Conservation (phyloP, 2,329 filamentous ascomycete species). For the Colletotrichum agaves region DNA sequence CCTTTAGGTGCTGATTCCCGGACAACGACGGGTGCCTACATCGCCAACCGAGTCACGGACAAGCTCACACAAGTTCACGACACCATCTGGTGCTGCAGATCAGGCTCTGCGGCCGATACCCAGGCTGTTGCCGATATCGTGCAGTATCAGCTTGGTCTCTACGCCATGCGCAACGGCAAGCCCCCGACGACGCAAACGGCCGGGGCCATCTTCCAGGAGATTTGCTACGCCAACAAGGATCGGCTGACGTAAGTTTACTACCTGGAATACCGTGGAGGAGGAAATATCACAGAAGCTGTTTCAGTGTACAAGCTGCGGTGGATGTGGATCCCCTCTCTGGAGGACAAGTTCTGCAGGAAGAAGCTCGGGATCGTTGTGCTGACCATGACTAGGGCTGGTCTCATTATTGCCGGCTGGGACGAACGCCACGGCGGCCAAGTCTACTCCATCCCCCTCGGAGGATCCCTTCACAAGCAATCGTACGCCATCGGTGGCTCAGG, state of each 20-base stretch:
- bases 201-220: conserved; percentile 95
- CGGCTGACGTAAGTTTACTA: conserved; percentile 74
- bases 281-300: too few species aligned
- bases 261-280: background rate
- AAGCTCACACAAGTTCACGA: conserved; percentile 99
- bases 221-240: conserved; percentile 99
- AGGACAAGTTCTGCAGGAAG: too few species aligned
- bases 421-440: conserved; percentile 95
- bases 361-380: background rate
- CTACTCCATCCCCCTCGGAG: conserved; percentile 95
- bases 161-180: conserved; percentile 89
- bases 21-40: conserved; percentile 97
- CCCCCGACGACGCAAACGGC: conserved; percentile 94
- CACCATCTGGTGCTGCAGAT: conserved; percentile 99
- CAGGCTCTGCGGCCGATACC: conserved; percentile 95
- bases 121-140: conserved; percentile 99
- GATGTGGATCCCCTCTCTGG: too few species aligned
- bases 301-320: too few species aligned
- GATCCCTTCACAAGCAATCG: conserved; percentile 95
- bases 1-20: conserved; percentile 85
- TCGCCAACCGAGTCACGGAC: conserved; percentile 98
- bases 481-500: conserved; percentile 97
- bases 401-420: conserved; percentile 99
- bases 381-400: conserved; percentile 72
- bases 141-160: conserved; percentile 94